These are phyloP conservation scores for Alternaria sp. DNA, from an alignment of 2,329 filamentous ascomycete genomes.

Conservation along the genomic window DNA sequence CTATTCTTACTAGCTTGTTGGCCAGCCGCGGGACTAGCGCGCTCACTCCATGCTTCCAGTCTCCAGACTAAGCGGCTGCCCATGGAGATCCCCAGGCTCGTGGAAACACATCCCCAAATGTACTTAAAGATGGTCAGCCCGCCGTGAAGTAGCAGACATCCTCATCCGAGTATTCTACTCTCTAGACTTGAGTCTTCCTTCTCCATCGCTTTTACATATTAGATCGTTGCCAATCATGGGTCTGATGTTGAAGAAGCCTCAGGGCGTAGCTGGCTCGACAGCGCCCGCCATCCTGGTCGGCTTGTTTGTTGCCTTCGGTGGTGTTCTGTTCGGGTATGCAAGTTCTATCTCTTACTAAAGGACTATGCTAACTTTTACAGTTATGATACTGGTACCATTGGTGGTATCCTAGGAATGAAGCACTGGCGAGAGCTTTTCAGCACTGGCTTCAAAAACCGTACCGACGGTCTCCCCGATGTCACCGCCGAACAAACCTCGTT, in stretches of 20 bases:
- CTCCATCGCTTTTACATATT: constrained; percentile 9
- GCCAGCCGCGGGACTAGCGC: constrained; percentile 27
- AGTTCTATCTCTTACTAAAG: neutral
- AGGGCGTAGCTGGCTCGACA: constrained; percentile 71
- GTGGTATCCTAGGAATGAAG: constrained; percentile 74
- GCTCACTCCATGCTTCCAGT: constrained; percentile 33
- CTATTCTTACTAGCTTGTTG: constrained; percentile 19
- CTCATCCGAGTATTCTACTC: constrained; percentile 17
- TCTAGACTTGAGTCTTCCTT: constrained; percentile 9
- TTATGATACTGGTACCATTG: constrained; percentile 52
- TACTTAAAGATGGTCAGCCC: constrained; percentile 33
- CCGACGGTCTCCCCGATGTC: constrained; percentile 50
- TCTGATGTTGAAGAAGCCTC: constrained; percentile 68
- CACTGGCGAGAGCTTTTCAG: constrained; percentile 72
- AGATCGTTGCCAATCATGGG: constrained; percentile 40
- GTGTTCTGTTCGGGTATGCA: constrained; percentile 52
- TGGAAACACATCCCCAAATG: constrained; percentile 22
- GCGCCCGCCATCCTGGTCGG: constrained; percentile 50
- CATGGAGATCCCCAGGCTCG: constrained; percentile 31
- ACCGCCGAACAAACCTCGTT: constrained; percentile 67
- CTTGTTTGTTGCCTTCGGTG: constrained; percentile 58
- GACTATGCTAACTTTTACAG: constrained; percentile 26
- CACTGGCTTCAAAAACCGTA: constrained; percentile 45
- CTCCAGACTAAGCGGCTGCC: constrained; percentile 28
- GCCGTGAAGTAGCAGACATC: constrained; percentile 9